Conservation (phyloP, 805 yeast species). For the Yamadazyma phyllophila region DNA sequence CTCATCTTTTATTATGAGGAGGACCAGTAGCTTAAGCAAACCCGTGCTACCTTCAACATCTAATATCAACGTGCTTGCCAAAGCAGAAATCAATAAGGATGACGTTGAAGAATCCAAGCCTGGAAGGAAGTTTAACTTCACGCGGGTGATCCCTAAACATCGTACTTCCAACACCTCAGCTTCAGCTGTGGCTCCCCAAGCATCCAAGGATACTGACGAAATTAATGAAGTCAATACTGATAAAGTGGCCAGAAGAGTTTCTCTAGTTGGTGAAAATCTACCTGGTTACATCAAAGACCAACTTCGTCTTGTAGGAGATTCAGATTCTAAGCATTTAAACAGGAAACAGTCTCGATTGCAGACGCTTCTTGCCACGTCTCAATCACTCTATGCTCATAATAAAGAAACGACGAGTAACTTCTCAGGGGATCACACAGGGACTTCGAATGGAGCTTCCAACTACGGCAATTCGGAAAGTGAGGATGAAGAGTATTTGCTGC, state of each 20-base stretch:
- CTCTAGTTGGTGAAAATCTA: conserved; percentile 35
- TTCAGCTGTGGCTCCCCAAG: not conserved
- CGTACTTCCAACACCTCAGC: not conserved
- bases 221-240: not conserved
- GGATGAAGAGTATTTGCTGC: conserved; percentile 41
- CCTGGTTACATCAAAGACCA: conserved; percentile 33
- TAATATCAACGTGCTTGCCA: conserved; percentile 33
- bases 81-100: conserved; percentile 16
- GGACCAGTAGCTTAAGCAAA: conserved; percentile 20
- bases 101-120: not conserved
- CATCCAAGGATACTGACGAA: not conserved
- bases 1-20: conserved; percentile 3
- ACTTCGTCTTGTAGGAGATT: not conserved
- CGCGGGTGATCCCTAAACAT: conserved; percentile 11
- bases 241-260: conserved; percentile 22
- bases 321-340: conserved; percentile 2
- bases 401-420: conserved; percentile 17
- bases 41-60: conserved; percentile 32
- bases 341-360: conserved; percentile 25
- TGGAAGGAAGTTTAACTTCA: conserved; percentile 7
- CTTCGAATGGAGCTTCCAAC: conserved; percentile 4
- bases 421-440: conserved; percentile 13
- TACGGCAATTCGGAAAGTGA: conserved; percentile 15
- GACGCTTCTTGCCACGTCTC: conserved; percentile 35
- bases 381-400: conserved; percentile 30